Conservation (phyloP, 2,329 filamentous ascomycete species). For the Cordyceps pruinosa region DNA sequence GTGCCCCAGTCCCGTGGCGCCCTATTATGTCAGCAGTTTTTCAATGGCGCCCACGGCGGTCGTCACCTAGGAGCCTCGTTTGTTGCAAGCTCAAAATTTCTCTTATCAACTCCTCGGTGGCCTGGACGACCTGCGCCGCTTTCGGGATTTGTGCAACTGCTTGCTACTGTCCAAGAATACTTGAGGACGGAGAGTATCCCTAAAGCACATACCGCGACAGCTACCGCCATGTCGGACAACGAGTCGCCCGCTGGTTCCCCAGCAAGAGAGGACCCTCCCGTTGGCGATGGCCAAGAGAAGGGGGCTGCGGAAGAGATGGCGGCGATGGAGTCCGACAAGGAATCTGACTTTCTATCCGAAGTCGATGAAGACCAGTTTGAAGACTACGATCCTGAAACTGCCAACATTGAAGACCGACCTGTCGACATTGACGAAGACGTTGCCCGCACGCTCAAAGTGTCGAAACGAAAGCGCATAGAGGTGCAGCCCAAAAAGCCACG, state of each 20-base stretch:
- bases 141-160: background rate
- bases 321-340: slow-evolving; percentile 43
- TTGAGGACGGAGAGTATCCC: too few relatives aligned
- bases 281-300: slow-evolving; percentile 36
- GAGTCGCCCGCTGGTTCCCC: slow-evolving; percentile 36
- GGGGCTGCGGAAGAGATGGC: slow-evolving; percentile 35
- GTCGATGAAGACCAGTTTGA: slow-evolving; percentile 64
- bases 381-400: slow-evolving; percentile 59
- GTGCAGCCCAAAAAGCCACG: slow-evolving; percentile 68
- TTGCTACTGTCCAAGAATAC: too few relatives aligned
- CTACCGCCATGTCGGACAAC: slow-evolving; percentile 37
- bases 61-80: background rate
- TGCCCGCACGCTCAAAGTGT: slow-evolving; percentile 55
- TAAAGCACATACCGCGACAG: background rate
- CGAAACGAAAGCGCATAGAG: slow-evolving; percentile 58
- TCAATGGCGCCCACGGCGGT: background rate
- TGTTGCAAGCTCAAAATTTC: background rate
- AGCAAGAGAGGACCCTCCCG: slow-evolving; percentile 21
- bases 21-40: slow-evolving; percentile 12
- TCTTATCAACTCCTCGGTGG: too few relatives aligned
- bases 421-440: slow-evolving; percentile 63
- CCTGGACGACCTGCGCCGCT: background rate
- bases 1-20: too few relatives aligned
- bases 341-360: slow-evolving; percentile 57
- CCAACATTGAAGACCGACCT: slow-evolving; percentile 56